Conservation (phyloP, 2,329 filamentous ascomycete genomes). For the Trichoderma pleuroti region DNA sequence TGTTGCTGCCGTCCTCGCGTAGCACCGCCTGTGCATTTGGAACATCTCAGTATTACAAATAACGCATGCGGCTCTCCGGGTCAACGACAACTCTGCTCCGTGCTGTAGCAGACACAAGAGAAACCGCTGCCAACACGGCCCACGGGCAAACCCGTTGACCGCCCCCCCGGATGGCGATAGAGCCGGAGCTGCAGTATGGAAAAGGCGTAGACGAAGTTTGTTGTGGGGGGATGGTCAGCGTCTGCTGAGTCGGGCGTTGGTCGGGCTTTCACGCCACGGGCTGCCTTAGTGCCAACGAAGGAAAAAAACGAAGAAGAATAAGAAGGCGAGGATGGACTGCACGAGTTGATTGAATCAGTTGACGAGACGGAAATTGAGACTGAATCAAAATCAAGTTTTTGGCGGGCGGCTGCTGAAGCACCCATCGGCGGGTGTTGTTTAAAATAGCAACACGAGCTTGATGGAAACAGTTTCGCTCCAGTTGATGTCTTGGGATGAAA, state of each 20-base stretch:
- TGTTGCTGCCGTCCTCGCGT: background rate
- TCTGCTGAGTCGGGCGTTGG: constrained; percentile 13
- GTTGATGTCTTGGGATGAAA: background rate
- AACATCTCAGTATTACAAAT: background rate
- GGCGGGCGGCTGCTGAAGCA: constrained; percentile 8
- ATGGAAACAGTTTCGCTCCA: background rate
- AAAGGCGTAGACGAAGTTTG: background rate
- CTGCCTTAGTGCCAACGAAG: constrained; percentile 1
- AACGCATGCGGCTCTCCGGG: background rate
- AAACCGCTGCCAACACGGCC: background rate
- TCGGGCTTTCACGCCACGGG: constrained; percentile 5
- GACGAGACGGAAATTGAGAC: background rate
- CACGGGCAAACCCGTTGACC: constrained; percentile 6
- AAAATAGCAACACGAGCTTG: constrained; percentile 1
- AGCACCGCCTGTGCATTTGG: background rate
- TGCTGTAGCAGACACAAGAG: background rate
- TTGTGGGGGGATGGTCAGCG: constrained; percentile 3
- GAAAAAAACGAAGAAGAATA: background rate
- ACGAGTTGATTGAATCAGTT: background rate
- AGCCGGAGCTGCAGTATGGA: background rate
- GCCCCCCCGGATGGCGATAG: background rate
- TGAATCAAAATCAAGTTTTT: background rate
- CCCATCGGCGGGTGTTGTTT: background rate
- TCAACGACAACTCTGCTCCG: background rate
- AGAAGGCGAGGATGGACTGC: background rate